Evolutionary conservation across 2,329 filamentous ascomycete genomes (phyloP), one percentile per base, ranked within the genome.

Genomic region (Hypoxylon sp.): DNA sequence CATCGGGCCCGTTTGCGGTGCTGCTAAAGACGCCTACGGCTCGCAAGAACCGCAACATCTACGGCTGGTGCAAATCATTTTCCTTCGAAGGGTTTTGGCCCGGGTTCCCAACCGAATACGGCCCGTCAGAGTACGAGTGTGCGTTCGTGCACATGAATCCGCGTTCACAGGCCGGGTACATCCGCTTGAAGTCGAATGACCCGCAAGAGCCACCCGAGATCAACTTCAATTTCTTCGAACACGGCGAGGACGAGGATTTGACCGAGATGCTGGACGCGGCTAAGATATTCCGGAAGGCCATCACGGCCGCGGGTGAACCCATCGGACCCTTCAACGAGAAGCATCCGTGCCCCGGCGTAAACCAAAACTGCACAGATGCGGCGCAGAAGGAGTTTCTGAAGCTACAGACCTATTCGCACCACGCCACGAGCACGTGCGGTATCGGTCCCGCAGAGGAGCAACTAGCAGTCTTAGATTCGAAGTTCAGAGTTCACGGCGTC

Each of bases 161-260:
- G 27, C 77, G 79, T 6, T 91, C 91, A 43, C 81, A 83, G 53
- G 82, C 83, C 7, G 90, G 90, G n/a, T 74, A 87, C 0, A 88
- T 92, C 12, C 85, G 79, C 1, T 81, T 92, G 1, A 81, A 80
- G 16, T 90, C 88, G 0, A 79, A 82, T 0, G 84, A 91, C 71
- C 89, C 90, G 0, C 84, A 84, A 1, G 89, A 91, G 48, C 84
- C 85, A 27, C 90, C 90, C 0, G 77, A 85, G 39, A 90, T 90
- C 72, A 83, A 85, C 73, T 87, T 89, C 78, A 85, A 86, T 67
- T 87, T 84, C 73, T 89, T 82, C 79, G 80, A 79, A 8, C 75
- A 83, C 34, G 83, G 84, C 0, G 81, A 82, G 5, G 81, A 82
- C 16, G 78, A 83, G 54, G 73, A 74, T 39, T 52, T 69, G 70